A percentile compares a stretch with the other conserved stretches of the same genome.
Evolutionary conservation across 106 monocot genomes (phyloP).

Genomic region (Allium sativum): DNA sequence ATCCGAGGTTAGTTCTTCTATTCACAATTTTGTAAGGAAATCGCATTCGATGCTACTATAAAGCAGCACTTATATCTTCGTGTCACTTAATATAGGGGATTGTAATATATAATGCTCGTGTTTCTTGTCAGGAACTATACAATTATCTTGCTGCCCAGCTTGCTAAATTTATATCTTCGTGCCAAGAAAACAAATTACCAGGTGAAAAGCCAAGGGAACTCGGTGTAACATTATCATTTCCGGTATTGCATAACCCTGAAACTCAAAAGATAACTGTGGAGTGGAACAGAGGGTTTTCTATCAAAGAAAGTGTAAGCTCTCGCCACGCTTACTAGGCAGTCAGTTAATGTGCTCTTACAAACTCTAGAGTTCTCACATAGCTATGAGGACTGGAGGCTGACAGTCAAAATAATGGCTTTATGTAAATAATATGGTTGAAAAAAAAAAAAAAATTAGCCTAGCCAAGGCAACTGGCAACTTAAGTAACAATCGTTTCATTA

Average conservation of each 20-base stretch:
- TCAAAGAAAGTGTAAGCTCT: conserved; percentile 18
- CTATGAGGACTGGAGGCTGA: no score
- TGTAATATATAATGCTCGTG: not conserved
- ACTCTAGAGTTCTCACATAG: no score
- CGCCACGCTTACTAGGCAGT: not conserved
- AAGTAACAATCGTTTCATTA: no score
- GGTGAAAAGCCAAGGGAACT: conserved; percentile 8
- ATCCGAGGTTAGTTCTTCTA: conserved; percentile 13
- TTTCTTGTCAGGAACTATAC: conserved; percentile 20
- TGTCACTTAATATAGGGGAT: not conserved
- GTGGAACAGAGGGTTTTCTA: conserved; percentile 23
- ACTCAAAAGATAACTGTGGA: conserved; percentile 6
- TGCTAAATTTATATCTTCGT: conserved; percentile 9
- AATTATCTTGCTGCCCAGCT: conserved; percentile 18
- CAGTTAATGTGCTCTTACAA: no score
- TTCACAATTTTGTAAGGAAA: no score
- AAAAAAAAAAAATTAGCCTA: no score
- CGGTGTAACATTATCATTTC: conserved; percentile 20
- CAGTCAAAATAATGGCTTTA: no score
- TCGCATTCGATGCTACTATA: no score
- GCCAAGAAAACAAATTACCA: conserved; percentile 4
- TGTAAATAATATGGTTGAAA: no score
- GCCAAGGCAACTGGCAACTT: no score
- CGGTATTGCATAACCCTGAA: conserved; percentile 13
- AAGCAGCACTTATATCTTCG: not conserved